These are phyloP conservation scores for Pezicula neosporulosa DNA, from an alignment of 2,329 filamentous ascomycete genomes.

Conservation along the genomic window DNA sequence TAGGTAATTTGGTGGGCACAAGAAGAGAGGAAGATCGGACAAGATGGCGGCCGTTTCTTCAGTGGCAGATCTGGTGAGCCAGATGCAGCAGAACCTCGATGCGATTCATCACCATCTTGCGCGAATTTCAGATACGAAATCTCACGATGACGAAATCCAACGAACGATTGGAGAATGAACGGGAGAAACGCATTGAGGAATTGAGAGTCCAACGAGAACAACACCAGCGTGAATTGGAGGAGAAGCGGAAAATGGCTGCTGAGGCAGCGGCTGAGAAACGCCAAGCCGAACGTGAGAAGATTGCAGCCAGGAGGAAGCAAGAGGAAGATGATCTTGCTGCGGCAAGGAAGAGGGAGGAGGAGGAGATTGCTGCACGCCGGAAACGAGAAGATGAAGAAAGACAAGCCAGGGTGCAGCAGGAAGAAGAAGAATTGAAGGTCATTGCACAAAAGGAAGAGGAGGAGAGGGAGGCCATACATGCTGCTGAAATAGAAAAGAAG, in stretches of 20 bases:
- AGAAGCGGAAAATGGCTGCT: constrained; percentile 3
- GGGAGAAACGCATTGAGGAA: constrained; percentile 17
- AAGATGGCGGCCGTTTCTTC: background rate
- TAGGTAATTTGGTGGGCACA: background rate
- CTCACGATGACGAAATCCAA: constrained; percentile 21
- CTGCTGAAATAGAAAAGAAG: constrained; percentile 17
- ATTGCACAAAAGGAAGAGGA: constrained; percentile 8
- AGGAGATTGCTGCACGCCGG: constrained; percentile 2
- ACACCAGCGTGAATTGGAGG: constrained; percentile 7
- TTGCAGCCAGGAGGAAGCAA: constrained; percentile 4
- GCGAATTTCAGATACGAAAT: constrained; percentile 16
- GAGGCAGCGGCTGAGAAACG: background rate
- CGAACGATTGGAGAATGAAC: constrained; percentile 15
- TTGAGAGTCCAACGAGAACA: constrained; percentile 16
- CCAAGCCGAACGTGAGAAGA: background rate
- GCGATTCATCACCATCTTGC: constrained; percentile 19
- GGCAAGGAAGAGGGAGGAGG: constrained; percentile 4
- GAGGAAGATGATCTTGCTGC: constrained; percentile 2
- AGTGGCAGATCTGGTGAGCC: constrained; percentile 18
- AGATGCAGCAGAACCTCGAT: constrained; percentile 26
- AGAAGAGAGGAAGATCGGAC: background rate
- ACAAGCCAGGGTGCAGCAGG: constrained; percentile 1
- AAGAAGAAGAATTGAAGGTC: constrained; percentile 8
- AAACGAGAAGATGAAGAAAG: constrained; percentile 5
- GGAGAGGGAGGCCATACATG: constrained; percentile 11